Evolutionary conservation across 2,329 filamentous ascomycete species (phyloP).

Genomic region (Hymenoscyphus infarciens): DNA sequence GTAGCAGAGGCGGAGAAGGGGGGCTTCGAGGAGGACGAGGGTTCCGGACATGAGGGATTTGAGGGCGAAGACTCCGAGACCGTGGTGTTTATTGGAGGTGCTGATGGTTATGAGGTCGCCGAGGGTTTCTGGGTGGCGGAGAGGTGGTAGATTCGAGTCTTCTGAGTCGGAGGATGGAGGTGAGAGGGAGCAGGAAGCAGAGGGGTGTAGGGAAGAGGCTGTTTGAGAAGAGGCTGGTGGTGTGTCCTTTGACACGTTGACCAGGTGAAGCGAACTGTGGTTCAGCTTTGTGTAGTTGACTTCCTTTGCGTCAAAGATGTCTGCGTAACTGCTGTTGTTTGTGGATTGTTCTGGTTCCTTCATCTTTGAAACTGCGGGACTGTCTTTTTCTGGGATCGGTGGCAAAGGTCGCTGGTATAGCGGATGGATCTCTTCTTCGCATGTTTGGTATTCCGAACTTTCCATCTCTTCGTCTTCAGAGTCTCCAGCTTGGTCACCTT

Average conservation of each 20-base stretch:
- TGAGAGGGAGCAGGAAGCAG: background rate
- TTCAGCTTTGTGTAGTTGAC: background rate
- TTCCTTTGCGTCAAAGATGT: background rate
- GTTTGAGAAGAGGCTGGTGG: background rate
- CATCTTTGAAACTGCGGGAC: background rate
- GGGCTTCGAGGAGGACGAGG: background rate
- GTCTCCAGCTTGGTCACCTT: background rate
- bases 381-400: background rate
- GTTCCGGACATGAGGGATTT: background rate
- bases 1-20: background rate
- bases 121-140: background rate
- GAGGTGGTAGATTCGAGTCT: background rate
- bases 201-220: background rate
- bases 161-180: background rate
- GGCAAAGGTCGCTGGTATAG: background rate
- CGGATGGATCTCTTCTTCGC: background rate
- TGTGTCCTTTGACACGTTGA: background rate
- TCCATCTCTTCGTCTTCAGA: background rate
- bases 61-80: background rate
- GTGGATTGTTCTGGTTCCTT: background rate
- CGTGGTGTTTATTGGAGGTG: background rate
- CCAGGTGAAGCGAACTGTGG: background rate
- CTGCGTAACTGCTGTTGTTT: background rate
- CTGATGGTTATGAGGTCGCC: background rate
- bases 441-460: background rate